Conservation (phyloP, 2,329 filamentous ascomycete genomes). For the Pseudogymnoascus sp. region DNA sequence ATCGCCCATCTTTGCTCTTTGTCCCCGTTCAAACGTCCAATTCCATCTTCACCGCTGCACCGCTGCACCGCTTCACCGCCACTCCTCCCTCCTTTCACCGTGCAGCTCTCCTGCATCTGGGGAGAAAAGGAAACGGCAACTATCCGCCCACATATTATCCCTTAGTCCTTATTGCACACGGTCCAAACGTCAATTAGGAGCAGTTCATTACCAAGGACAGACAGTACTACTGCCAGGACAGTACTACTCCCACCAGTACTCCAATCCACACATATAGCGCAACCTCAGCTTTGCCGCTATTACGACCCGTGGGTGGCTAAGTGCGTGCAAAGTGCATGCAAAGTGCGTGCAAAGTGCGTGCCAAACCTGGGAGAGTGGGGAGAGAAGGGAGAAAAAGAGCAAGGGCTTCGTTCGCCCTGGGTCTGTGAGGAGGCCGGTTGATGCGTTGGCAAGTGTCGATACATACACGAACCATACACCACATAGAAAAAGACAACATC, state of each 20-base stretch:
- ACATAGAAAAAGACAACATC: background rate
- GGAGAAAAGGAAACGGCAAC: background rate
- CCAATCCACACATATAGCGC: background rate
- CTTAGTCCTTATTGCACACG: background rate
- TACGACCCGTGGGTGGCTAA: slow-evolving; percentile 1
- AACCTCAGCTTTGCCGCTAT: background rate
- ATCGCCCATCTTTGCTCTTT: slow-evolving; percentile 1
- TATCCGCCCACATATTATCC: background rate
- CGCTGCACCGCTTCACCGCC: background rate
- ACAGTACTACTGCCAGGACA: background rate
- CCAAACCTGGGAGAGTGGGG: background rate
- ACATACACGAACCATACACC: background rate
- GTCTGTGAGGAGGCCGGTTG: slow-evolving; percentile 1
- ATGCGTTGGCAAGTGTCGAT: slow-evolving; percentile 5
- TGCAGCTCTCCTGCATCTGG: slow-evolving; percentile 1
- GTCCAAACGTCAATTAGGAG: background rate
- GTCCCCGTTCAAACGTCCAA: background rate
- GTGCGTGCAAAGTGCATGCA: background rate
- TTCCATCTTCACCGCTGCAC: background rate
- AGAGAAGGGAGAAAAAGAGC: background rate
- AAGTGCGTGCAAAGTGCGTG: background rate
- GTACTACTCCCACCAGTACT: background rate
- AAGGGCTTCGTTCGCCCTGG: background rate
- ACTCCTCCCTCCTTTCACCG: background rate
- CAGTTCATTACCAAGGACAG: background rate